A percentile compares a stretch with the other conserved stretches of the same genome.
These are phyloP conservation scores for Gossypium mustelinum DNA, from an alignment of 345 rosid species.

Conservation along the genomic window DNA sequence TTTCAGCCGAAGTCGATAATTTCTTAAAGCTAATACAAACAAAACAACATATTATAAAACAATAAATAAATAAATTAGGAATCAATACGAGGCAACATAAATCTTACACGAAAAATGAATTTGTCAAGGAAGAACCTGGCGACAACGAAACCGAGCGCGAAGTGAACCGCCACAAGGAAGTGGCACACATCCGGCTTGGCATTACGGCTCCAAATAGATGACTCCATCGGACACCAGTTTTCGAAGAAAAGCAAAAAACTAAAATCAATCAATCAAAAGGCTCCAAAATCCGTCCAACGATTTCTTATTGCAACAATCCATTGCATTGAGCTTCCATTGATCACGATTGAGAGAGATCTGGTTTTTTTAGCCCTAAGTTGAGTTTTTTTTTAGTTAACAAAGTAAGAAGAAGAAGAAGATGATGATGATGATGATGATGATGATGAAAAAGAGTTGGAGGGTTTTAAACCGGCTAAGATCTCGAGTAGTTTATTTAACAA, in stretches of 20 bases:
- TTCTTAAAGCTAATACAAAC: background rate
- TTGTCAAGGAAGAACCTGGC: slow-evolving; percentile 64
- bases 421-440: too few relatives aligned
- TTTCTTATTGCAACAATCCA: background rate
- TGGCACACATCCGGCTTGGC: slow-evolving; percentile 43
- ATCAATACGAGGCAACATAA: background rate
- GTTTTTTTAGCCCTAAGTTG: slow-evolving; percentile 13
- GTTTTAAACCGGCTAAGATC: slow-evolving; percentile 1
- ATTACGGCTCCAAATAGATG: slow-evolving; percentile 32
- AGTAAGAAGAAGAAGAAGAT: background rate
- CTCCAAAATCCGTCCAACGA: background rate
- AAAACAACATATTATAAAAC: background rate
- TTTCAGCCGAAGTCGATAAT: background rate
- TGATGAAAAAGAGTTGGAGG: background rate
- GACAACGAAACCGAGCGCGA: slow-evolving; percentile 58
- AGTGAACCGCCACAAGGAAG: slow-evolving; percentile 52
- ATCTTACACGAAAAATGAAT: slow-evolving; percentile 76
- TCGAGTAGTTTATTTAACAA: background rate
- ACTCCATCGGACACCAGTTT: slow-evolving; percentile 43
- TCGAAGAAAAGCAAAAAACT: slow-evolving; percentile 5
- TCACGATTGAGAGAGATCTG: background rate
- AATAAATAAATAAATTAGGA: background rate
- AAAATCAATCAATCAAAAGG: slow-evolving; percentile 19
- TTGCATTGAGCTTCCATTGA: slow-evolving; percentile 8
- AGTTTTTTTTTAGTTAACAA: background rate